Evolutionary conservation across 805 yeast genomes (phyloP).

Genomic region (Zygosaccharomyces pseudorouxii): DNA sequence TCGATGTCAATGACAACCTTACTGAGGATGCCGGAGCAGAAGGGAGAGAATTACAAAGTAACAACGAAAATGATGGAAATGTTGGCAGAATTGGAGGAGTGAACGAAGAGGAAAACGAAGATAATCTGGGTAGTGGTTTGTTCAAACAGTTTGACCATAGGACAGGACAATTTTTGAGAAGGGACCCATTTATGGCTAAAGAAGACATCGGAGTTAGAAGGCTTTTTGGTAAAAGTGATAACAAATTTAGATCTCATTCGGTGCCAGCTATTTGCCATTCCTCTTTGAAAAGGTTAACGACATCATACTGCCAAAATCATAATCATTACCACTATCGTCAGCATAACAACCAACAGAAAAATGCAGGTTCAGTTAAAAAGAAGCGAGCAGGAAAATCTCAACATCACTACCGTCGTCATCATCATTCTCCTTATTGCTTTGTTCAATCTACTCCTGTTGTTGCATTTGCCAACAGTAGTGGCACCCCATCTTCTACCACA

Average conservation of each 20-base stretch:
- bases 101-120: neutral
- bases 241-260: constrained; percentile 32
- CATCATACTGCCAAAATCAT: constrained; percentile 15
- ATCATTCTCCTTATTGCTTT: constrained; percentile 4
- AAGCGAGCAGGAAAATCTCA: constrained; percentile 1
- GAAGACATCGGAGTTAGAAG: constrained; percentile 3
- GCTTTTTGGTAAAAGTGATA: constrained; percentile 13
- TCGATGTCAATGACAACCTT: constrained; percentile 1
- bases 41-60: too few relatives aligned
- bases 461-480: neutral
- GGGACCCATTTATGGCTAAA: neutral
- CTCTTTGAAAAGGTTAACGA: constrained; percentile 26
- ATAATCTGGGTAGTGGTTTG: constrained; percentile 8
- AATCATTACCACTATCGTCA: constrained; percentile 17
- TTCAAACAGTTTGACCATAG: constrained; percentile 33
- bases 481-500: neutral
- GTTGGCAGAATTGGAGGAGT: neutral
- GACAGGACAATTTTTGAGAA: constrained; percentile 30
- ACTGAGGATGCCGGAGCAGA: neutral
- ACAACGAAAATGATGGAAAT: constrained; percentile 1
- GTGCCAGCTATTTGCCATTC: constrained; percentile 35
- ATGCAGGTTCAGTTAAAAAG: constrained; percentile 1
- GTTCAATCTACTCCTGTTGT: neutral
- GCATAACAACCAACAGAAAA: constrained; percentile 1
- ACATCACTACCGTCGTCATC: constrained; percentile 8